Conservation (phyloP, 2,329 filamentous ascomycete species). For the Aspergillus niger region DNA sequence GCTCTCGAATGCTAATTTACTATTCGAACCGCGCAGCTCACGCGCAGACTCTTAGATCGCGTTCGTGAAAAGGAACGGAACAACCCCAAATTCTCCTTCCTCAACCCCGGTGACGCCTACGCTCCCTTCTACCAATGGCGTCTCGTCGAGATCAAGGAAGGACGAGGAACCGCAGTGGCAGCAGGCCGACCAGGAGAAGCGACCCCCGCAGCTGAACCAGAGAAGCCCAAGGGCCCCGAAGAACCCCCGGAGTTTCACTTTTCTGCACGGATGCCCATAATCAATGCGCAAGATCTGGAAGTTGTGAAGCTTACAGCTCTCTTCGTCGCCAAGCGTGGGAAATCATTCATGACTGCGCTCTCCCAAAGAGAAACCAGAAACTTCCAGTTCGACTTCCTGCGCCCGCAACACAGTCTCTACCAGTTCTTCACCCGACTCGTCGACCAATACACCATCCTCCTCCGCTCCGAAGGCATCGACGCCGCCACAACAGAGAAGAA, state of each 20-base stretch:
- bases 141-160: constrained; percentile 78
- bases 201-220: constrained; percentile 53
- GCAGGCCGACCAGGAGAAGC: constrained; percentile 72
- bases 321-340: constrained; percentile 89
- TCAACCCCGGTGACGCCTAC: constrained; percentile 79
- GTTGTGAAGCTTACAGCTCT: constrained; percentile 76
- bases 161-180: constrained; percentile 75
- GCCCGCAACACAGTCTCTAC: constrained; percentile 92
- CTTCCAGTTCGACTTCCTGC: constrained; percentile 93
- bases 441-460: constrained; percentile 85
- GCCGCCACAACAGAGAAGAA: constrained; percentile 72
- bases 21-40: neutral
- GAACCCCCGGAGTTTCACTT: constrained; percentile 88
- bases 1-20: neutral
- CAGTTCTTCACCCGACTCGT: constrained; percentile 92
- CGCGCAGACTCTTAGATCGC: constrained; percentile 54
- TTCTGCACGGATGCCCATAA: constrained; percentile 94
- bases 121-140: constrained; percentile 89
- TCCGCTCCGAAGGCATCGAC: constrained; percentile 68
- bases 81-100: constrained; percentile 90
- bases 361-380: constrained; percentile 87
- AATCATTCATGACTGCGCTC: constrained; percentile 85
- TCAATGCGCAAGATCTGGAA: constrained; percentile 88
- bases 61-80: constrained; percentile 80
- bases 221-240: constrained; percentile 78